Evolutionary conservation across 73 alveolate genomes (phyloP), one percentile per base, ranked within the genome.

Genomic region (Paramecium tetraurelia): DNA sequence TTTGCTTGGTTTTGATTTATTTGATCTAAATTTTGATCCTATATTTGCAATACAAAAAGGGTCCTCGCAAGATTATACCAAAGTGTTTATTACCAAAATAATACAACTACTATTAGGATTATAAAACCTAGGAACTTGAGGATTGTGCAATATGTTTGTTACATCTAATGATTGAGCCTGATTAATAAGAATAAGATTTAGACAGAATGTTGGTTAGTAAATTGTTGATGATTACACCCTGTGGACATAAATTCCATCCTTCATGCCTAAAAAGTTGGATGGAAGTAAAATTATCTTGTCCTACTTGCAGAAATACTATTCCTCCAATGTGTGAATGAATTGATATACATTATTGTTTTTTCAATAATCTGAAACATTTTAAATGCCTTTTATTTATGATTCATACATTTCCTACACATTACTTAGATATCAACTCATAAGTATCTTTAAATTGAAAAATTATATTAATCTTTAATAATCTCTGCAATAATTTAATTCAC

Each of bases 191-290:
- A 44, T 46, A 44, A 44, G 90, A 80, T 31, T 44, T 80, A 48
- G 72, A 48, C 21, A 31, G 41, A 44, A 48, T 44, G 57, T 80
- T 80, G 29, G 48, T 80, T 10, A 80, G 90, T 24, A 80, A 80
- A 80, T 18, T 24, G 1, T 24, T 80, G 12, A 80, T 80, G 90
- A 46, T 80, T 22, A 80, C 90, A 10, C 90, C 90, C 4, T 80
- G 90, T 46, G 50, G 57, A 10, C 90, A 80, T 80, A 80, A 80
- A 22, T 80, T 80, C n/a, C 90, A 80, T 43, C 70, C 75, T 16
- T 10, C 14, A 8, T 80, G 90, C 24, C 20, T 80, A 40, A 44
- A 80, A 63, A 80, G n/a, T 44, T 80, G 90, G 90, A 41, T 80
- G 75, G 76, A 80, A 14, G 50, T 80, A 1, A 80, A 80, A 80